phyloP scores from a whole-genome alignment of 805 yeast genomes.

The Schwanniomyces sp. region DNA sequence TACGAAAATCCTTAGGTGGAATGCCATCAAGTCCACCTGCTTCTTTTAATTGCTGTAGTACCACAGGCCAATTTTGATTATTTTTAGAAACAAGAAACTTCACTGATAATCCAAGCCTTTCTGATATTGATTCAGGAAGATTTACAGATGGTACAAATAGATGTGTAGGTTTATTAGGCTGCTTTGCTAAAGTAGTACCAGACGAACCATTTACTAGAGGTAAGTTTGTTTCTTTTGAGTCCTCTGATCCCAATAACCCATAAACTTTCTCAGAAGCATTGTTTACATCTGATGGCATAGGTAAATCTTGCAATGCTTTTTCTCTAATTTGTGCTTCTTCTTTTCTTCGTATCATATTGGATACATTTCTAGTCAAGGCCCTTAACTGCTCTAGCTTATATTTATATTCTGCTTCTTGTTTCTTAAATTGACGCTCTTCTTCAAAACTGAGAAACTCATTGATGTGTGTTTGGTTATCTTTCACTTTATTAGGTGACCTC shows the following conservation, averaged over 20 bases:
- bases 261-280: constrained; percentile 13
- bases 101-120: constrained; percentile 38
- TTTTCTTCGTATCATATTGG: constrained; percentile 19
- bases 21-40: constrained; percentile 38
- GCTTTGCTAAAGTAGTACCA: not conserved
- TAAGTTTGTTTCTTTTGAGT: not conserved
- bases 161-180: constrained; percentile 1
- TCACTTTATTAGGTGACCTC: constrained; percentile 1
- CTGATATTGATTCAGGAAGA: constrained; percentile 37
- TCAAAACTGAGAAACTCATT: constrained; percentile 22
- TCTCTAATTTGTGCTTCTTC: constrained; percentile 15
- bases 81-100: constrained; percentile 38
- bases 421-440: constrained; percentile 13
- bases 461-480: constrained; percentile 1
- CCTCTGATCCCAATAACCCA: constrained; percentile 3
- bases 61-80: constrained; percentile 49
- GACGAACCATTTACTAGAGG: not conserved
- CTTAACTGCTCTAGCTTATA: constrained; percentile 26
- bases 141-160: constrained; percentile 18
- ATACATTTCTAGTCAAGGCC: constrained; percentile 27
- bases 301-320: constrained; percentile 10
- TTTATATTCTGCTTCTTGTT: constrained; percentile 22
- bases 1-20: constrained; percentile 29
- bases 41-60: constrained; percentile 34
- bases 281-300: constrained; percentile 17